These are phyloP conservation scores for Gnaphalium uliginosum DNA, from an alignment of 129 eudicot genomes.

Conservation along the genomic window DNA sequence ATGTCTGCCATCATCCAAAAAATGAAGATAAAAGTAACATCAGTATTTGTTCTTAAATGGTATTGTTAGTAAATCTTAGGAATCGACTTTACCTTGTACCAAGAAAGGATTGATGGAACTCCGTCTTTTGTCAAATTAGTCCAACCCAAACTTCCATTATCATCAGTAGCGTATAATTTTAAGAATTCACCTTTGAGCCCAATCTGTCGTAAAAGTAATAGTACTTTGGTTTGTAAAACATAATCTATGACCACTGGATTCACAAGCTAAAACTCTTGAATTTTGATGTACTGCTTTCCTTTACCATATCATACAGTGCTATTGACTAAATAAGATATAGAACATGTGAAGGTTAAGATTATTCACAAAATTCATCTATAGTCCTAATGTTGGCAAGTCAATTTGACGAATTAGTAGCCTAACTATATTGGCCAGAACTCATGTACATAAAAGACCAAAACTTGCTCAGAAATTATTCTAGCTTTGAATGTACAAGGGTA, in stretches of 20 bases:
- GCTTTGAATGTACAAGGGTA: constrained; percentile 1
- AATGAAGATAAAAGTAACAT: neutral
- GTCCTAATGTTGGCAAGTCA: constrained; percentile 5
- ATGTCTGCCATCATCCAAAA: constrained; percentile 53
- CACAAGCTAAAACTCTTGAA: neutral
- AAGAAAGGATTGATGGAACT: constrained; percentile 56
- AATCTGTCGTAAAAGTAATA: constrained; percentile 43
- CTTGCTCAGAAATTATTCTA: neutral
- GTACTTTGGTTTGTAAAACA: constrained; percentile 12
- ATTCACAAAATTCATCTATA: neutral
- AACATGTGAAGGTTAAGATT: constrained; percentile 4
- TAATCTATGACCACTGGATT: neutral
- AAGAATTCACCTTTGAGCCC: constrained; percentile 83
- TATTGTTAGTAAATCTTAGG: neutral
- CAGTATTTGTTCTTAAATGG: neutral
- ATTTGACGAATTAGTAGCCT: neutral
- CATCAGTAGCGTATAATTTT: constrained; percentile 45
- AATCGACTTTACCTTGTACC: constrained; percentile 80
- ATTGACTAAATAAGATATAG: neutral
- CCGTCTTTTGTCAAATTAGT: constrained; percentile 47
- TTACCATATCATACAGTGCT: constrained; percentile 14
- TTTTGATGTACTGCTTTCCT: neutral
- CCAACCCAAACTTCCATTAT: constrained; percentile 53
- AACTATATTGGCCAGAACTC: constrained; percentile 6
- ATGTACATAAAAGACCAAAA: neutral